These are phyloP conservation scores for Goffeauzyma gilvescens DNA, from an alignment of 768 basidiomycete genomes.

Conservation along the genomic window DNA sequence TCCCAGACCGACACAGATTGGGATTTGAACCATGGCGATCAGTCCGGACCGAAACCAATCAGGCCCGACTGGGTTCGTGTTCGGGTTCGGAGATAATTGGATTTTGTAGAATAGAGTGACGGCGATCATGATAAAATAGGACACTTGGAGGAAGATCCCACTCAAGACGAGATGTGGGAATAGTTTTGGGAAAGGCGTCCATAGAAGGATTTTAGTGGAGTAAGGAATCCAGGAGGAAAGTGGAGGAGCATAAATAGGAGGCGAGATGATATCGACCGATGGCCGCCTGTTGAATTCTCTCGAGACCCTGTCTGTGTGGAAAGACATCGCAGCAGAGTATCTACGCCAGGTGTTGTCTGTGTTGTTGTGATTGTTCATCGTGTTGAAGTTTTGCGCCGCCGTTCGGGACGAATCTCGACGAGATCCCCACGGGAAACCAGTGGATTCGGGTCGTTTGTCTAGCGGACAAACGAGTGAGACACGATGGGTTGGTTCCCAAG, in stretches of 20 bases:
- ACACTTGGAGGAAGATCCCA: conserved; percentile 13
- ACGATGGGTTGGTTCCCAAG: too few species aligned
- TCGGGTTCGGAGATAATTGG: conserved; percentile 13
- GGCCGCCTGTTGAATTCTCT: too few species aligned
- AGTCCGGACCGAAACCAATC: conserved; percentile 21
- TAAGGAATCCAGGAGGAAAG: conserved; percentile 15
- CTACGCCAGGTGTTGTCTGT: too few species aligned
- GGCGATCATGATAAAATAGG: conserved; percentile 17
- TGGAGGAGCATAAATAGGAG: conserved; percentile 19
- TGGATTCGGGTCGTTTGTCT: too few species aligned
- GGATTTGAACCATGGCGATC: conserved; percentile 24
- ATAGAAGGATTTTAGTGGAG: conserved; percentile 7
- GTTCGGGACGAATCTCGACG: too few species aligned
- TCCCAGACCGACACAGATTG: conserved; percentile 22
- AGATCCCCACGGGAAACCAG: too few species aligned
- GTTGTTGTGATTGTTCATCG: too few species aligned
- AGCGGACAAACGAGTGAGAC: too few species aligned
- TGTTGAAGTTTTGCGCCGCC: too few species aligned
- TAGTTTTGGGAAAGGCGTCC: conserved; percentile 17
- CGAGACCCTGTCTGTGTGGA: too few species aligned
- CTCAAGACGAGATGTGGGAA: conserved; percentile 17
- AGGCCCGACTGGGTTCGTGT: conserved; percentile 14
- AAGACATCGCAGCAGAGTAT: too few species aligned
- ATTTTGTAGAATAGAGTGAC: conserved; percentile 19
- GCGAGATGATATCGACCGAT: conserved; percentile 11